Conservation (phyloP, 805 yeast species). For the Teunomyces atbi region DNA sequence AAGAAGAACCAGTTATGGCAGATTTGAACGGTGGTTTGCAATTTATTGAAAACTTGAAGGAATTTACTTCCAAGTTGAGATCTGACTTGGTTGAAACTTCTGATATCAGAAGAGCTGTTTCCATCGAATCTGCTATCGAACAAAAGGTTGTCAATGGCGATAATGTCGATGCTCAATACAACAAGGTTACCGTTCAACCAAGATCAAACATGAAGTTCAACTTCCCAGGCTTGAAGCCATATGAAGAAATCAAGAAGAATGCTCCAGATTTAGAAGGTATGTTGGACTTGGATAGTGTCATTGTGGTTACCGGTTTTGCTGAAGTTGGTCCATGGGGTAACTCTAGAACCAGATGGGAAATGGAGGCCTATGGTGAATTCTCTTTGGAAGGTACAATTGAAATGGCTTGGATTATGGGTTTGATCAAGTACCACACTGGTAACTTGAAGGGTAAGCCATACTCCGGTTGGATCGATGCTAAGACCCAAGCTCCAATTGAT, state of each 20-base stretch:
- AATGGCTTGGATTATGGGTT: slow-evolving; percentile 99
- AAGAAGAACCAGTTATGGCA: slow-evolving; percentile 93
- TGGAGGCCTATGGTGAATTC: slow-evolving; percentile 94
- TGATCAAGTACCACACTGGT: slow-evolving; percentile 93
- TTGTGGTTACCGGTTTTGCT: slow-evolving; percentile 96
- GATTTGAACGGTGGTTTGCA: slow-evolving; percentile 99
- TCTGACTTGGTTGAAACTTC: slow-evolving; percentile 73
- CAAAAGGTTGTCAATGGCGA: slow-evolving; percentile 83
- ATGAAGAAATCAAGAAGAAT: slow-evolving; percentile 64
- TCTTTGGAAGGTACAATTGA: slow-evolving; percentile 97
- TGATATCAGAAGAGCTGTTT: slow-evolving; percentile 92
- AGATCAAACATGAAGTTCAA: slow-evolving; percentile 92
- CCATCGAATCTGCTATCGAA: slow-evolving; percentile 89
- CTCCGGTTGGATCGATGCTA: slow-evolving; percentile 97
- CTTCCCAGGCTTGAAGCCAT: slow-evolving; percentile 85
- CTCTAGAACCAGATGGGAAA: slow-evolving; percentile 98
- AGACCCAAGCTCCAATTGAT: slow-evolving; percentile 88
- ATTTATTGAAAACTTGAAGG: slow-evolving; percentile 87
- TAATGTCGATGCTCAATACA: slow-evolving; percentile 80
- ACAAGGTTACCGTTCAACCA: slow-evolving; percentile 77
- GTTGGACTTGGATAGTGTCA: slow-evolving; percentile 85
- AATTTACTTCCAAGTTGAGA: slow-evolving; percentile 77
- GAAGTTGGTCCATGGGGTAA: slow-evolving; percentile 99
- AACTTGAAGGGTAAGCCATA: slow-evolving; percentile 84
- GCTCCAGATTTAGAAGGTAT: slow-evolving; percentile 83